Percentiles rank a stretch among this genome's conserved stretches.
Evolutionary conservation across 1,139 yeast species (phyloP).

Genomic region (Geotrichum fermentans): DNA sequence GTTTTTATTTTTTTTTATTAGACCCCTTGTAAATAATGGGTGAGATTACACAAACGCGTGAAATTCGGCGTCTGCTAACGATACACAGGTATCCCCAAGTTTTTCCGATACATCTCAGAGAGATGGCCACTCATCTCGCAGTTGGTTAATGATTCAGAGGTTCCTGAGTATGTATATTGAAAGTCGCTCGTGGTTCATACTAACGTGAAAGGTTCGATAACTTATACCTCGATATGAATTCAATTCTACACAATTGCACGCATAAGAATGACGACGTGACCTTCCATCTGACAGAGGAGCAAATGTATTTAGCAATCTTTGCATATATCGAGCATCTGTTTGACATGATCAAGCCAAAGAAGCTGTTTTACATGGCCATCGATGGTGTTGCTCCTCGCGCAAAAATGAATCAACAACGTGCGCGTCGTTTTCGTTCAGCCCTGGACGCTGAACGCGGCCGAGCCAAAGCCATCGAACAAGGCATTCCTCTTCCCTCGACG

Average conservation of each 20-base stretch:
- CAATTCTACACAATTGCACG: conserved; percentile 71
- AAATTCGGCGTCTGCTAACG: neutral
- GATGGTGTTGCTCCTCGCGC: conserved; percentile 99
- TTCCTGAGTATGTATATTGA: conserved; percentile 57
- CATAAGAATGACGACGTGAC: conserved; percentile 59
- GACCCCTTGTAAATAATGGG: conserved; percentile 8
- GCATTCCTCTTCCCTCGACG: conserved; percentile 55
- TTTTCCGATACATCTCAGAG: conserved; percentile 93
- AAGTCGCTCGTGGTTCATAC: neutral
- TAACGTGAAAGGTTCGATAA: conserved; percentile 59
- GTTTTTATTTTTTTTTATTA: neutral
- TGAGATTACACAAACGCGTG: neutral
- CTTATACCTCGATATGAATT: conserved; percentile 93
- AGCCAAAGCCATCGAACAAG: conserved; percentile 57
- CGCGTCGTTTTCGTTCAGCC: conserved; percentile 93
- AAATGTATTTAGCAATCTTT: conserved; percentile 88
- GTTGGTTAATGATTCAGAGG: conserved; percentile 73
- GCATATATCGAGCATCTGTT: conserved; percentile 92
- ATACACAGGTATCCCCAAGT: conserved; percentile 82
- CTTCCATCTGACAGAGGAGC: conserved; percentile 66
- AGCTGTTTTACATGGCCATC: conserved; percentile 92
- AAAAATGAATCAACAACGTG: conserved; percentile 96
- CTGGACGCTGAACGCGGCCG: conserved; percentile 78
- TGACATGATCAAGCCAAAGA: conserved; percentile 77
- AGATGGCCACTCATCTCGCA: conserved; percentile 98